phyloP scores from a whole-genome alignment of 2,329 filamentous ascomycete genomes.

The Clonostachys byssicola region DNA sequence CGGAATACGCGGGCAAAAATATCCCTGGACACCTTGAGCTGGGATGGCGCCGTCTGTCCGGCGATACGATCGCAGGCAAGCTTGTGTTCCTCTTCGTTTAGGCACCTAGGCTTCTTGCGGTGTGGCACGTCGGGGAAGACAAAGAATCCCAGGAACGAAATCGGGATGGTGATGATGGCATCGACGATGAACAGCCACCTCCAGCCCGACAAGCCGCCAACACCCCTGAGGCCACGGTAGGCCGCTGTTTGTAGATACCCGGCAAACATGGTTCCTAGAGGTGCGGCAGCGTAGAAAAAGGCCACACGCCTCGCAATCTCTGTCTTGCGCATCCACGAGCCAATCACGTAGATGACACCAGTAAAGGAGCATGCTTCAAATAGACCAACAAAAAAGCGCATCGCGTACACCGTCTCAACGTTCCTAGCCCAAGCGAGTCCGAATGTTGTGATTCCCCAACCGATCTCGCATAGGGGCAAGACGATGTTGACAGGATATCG shows the following conservation, averaged over 20 bases:
- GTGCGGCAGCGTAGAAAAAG: constrained; percentile 44
- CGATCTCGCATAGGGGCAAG: constrained; percentile 18
- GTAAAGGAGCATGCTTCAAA: constrained; percentile 20
- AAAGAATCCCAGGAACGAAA: constrained; percentile 19
- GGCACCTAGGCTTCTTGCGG: constrained; percentile 7
- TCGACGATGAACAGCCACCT: constrained; percentile 41
- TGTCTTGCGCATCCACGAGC: constrained; percentile 25
- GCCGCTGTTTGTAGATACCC: constrained; percentile 49
- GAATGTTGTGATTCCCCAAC: constrained; percentile 22
- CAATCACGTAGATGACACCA: constrained; percentile 23
- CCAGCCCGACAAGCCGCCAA: constrained; percentile 48
- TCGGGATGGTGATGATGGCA: constrained; percentile 21
- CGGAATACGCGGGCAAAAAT: neutral
- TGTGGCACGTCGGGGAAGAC: constrained; percentile 22
- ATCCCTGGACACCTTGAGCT: neutral
- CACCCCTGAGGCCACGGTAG: constrained; percentile 46
- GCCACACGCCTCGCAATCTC: constrained; percentile 40
- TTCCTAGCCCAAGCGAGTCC: constrained; percentile 20
- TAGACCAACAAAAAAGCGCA: constrained; percentile 26
- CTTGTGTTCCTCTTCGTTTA: constrained; percentile 4
- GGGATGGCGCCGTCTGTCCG: constrained; percentile 7
- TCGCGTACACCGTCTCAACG: constrained; percentile 23
- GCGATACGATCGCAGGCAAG: constrained; percentile 13
- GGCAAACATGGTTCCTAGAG: constrained; percentile 44
- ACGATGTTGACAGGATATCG: constrained; percentile 26